phyloP scores from a whole-genome alignment of 192 early-diverging fungal genomes.

The Backusella mclennaniae region DNA sequence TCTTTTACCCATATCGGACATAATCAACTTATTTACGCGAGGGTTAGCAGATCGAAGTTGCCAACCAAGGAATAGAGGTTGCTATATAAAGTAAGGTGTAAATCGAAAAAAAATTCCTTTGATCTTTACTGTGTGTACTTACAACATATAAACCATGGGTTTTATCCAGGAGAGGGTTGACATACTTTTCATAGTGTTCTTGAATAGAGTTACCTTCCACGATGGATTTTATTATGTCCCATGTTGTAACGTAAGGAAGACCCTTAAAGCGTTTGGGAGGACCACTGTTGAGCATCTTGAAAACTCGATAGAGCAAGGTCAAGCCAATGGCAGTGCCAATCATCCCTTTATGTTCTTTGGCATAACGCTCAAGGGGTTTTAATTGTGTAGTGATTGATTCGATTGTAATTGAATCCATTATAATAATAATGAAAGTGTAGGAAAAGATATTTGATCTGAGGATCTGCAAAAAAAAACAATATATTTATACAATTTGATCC shows the following conservation, averaged over 20 bases:
- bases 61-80: not conserved
- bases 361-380: not conserved
- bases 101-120: not conserved
- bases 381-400: not conserved
- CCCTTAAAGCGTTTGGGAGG: not conserved
- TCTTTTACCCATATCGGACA: constrained; percentile 1
- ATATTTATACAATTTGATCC: not conserved
- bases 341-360: not conserved
- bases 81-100: not conserved
- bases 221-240: not conserved
- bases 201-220: not conserved
- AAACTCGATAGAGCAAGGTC: not conserved
- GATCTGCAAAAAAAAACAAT: not conserved
- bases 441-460: not conserved
- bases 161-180: not conserved
- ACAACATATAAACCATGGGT: not conserved
- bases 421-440: not conserved
- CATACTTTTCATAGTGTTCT: not conserved
- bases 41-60: not conserved
- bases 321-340: not conserved
- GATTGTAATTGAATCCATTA: not conserved
- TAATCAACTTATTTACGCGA: not conserved
- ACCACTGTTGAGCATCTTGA: not conserved
- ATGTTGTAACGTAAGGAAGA: not conserved
- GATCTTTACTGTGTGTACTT: not conserved